Evolutionary conservation across 1,284 basidiomycete genomes (phyloP).

Genomic region (Ceratobasidium sp.): DNA sequence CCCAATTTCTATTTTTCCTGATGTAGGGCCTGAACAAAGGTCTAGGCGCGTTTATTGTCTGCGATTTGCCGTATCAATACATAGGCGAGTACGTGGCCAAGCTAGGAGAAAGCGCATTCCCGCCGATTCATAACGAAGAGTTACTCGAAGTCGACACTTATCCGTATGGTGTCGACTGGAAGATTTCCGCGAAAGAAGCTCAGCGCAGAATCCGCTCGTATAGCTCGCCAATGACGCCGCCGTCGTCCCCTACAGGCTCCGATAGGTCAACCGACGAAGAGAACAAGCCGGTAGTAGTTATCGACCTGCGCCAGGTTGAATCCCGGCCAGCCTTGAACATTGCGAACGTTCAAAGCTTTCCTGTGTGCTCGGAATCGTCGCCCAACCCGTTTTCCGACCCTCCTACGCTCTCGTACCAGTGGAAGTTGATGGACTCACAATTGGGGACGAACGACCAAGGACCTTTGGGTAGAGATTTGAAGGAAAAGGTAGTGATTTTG

Average conservation of each 20-base stretch:
- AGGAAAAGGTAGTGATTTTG: constrained; percentile 1
- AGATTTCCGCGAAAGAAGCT: constrained; percentile 23
- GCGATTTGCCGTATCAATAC: constrained; percentile 43
- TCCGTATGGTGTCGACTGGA: constrained; percentile 39
- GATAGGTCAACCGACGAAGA: neutral
- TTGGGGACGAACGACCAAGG: neutral
- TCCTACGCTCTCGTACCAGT: constrained; percentile 5
- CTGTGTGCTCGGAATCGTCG: neutral
- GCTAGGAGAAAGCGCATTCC: constrained; percentile 16
- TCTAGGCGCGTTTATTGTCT: constrained; percentile 42
- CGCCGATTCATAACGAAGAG: constrained; percentile 41
- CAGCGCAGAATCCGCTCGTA: constrained; percentile 8
- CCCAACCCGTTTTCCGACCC: constrained; percentile 28
- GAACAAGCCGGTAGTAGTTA: neutral
- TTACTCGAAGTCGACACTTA: constrained; percentile 34
- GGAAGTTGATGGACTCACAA: constrained; percentile 15
- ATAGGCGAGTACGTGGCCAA: constrained; percentile 38
- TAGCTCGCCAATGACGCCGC: constrained; percentile 22
- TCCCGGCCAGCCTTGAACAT: neutral
- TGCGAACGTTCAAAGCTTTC: neutral
- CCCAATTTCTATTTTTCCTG: too few relatives aligned
- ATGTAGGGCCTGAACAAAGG: neutral
- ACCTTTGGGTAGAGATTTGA: neutral
- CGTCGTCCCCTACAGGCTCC: constrained; percentile 19
- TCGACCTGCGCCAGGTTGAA: constrained; percentile 32